phyloP scores from a whole-genome alignment of 2,329 filamentous ascomycete species.

The Colletotrichum australisinense region DNA sequence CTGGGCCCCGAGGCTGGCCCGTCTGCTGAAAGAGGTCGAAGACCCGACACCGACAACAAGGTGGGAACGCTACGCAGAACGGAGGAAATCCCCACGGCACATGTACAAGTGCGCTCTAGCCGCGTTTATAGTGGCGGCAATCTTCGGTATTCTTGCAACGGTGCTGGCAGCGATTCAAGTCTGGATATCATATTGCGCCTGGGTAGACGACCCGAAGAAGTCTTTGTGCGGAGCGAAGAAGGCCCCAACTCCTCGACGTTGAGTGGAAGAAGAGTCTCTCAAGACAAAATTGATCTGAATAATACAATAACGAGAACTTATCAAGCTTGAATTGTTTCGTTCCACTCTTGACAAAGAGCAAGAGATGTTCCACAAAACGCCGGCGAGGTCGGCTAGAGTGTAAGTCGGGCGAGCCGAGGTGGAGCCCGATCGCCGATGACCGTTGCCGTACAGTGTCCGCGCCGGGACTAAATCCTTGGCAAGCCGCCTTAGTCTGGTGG shows the following conservation, averaged over 20 bases:
- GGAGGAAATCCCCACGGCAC: background rate
- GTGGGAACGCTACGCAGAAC: background rate
- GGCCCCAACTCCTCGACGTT: too few relatives aligned
- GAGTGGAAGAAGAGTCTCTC: too few relatives aligned
- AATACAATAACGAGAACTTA: too few relatives aligned
- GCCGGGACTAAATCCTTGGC: too few relatives aligned
- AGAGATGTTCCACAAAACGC: background rate
- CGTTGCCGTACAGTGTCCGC: slow-evolving; percentile 14
- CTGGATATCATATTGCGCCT: background rate
- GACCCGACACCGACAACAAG: background rate
- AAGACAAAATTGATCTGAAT: too few relatives aligned
- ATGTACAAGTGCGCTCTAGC: background rate
- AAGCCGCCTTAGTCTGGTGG: too few relatives aligned
- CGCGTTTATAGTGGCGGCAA: fast-evolving
- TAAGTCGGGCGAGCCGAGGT: background rate
- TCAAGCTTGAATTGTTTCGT: background rate
- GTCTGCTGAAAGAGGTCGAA: background rate
- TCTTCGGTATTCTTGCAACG: background rate
- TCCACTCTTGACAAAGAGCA: too few relatives aligned
- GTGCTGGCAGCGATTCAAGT: background rate
- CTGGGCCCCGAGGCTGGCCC: background rate
- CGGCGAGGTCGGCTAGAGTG: background rate
- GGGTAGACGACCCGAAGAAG: background rate
- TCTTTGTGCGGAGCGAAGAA: background rate
- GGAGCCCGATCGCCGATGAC: slow-evolving; percentile 3